phyloP scores from a whole-genome alignment of 257 asterid genomes.

The Fraxinus americana region DNA sequence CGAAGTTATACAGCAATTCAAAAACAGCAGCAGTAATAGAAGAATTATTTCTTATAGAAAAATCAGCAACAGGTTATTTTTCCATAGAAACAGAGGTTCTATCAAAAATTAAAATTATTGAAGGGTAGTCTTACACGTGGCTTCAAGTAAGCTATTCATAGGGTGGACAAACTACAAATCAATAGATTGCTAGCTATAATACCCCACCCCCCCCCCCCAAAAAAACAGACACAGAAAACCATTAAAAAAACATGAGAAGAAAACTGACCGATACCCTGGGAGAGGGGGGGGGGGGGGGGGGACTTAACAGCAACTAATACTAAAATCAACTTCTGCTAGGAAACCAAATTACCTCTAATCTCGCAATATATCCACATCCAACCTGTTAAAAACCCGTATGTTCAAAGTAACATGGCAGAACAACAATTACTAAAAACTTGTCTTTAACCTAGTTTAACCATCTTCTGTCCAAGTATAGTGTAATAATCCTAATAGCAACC shows the following conservation, averaged over 20 bases:
- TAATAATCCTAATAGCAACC: background rate
- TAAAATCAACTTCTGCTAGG: background rate
- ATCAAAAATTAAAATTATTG: background rate
- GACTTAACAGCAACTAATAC: background rate
- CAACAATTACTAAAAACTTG: background rate
- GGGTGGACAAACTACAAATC: background rate
- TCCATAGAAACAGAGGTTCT: background rate
- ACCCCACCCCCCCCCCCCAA: background rate
- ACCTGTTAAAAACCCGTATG: background rate
- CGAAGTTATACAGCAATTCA: background rate
- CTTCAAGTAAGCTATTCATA: background rate
- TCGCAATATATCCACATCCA: background rate
- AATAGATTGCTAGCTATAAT: background rate
- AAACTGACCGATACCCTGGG: background rate
- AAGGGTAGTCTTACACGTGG: background rate
- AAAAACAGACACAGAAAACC: no score
- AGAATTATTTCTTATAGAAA: background rate
- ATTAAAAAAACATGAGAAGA: background rate
- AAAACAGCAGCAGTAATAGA: background rate
- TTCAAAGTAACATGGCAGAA: background rate
- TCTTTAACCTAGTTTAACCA: background rate
- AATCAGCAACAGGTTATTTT: background rate
- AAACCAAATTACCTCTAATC: background rate
- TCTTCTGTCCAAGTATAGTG: background rate
- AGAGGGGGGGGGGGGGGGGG: background rate